A percentile compares a stretch with the other conserved stretches of the same genome.
Conservation (phyloP, 495 filamentous ascomycete species). For the Penicillium riverlandense region DNA sequence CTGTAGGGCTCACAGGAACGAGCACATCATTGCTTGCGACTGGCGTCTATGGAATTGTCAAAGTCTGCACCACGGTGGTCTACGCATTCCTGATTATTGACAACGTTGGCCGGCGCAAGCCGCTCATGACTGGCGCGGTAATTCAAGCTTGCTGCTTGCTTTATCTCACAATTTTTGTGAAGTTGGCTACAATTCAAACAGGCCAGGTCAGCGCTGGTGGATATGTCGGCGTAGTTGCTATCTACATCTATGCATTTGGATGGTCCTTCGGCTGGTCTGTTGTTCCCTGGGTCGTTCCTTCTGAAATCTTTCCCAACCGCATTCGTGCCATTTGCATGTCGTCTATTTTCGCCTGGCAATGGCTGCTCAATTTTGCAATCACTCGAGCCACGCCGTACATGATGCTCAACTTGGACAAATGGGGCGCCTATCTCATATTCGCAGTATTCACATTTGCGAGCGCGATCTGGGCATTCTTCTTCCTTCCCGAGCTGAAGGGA, state of each 20-base stretch:
- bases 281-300: neutral
- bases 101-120: neutral
- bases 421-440: no score
- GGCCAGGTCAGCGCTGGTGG: slow-evolving; percentile 31
- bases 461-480: no score
- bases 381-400: neutral
- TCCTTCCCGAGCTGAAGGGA: no score
- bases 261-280: slow-evolving; percentile 42
- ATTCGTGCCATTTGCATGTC: neutral
- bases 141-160: slow-evolving; percentile 46
- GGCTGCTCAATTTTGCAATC: neutral
- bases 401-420: neutral
- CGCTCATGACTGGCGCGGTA: slow-evolving; percentile 1
- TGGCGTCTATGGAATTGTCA: neutral
- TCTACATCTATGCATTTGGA: slow-evolving; percentile 61
- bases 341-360: neutral
- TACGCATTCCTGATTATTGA: neutral
- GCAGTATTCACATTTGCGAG: no score
- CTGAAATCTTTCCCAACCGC: neutral
- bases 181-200: slow-evolving; percentile 10
- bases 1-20: neutral
- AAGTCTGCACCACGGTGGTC: neutral
- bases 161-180: slow-evolving; percentile 54
- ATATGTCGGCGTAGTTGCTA: slow-evolving; percentile 50
- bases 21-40: neutral